Conservation (phyloP, 495 filamentous ascomycete genomes). For the Penicillium roqueforti region DNA sequence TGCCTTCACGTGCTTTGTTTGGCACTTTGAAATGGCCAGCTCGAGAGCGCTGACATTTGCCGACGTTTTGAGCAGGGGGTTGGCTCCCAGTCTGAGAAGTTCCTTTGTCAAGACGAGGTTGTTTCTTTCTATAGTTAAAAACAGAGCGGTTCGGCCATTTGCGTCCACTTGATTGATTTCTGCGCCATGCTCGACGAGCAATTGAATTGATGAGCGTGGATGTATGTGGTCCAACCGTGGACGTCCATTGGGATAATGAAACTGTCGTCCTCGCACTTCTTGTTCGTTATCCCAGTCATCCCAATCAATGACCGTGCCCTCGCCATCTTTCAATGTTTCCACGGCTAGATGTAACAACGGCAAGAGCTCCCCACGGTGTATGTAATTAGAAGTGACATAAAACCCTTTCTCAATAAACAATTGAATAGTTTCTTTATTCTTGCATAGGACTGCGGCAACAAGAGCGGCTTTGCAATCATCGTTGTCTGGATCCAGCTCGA, state of each 20-base stretch:
- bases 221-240: neutral
- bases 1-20: neutral
- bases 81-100: neutral
- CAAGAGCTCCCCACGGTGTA: too few species aligned
- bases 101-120: neutral
- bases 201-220: neutral
- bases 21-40: neutral
- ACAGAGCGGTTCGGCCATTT: neutral
- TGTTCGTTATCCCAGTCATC: neutral
- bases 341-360: neutral
- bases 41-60: neutral
- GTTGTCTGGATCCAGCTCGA: neutral
- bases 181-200: neutral
- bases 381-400: neutral
- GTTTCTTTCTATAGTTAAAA: neutral
- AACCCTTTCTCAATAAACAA: neutral
- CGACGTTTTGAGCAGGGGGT: neutral
- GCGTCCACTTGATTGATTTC: neutral
- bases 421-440: neutral
- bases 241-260: neutral
- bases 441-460: neutral
- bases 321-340: neutral
- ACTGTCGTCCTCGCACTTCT: neutral
- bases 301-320: neutral
- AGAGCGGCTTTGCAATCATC: neutral